A percentile compares a stretch with the other conserved stretches of the same genome.
These are phyloP conservation scores for Aspergillus cristatus DNA, from an alignment of 495 filamentous ascomycete species.

Conservation along the genomic window DNA sequence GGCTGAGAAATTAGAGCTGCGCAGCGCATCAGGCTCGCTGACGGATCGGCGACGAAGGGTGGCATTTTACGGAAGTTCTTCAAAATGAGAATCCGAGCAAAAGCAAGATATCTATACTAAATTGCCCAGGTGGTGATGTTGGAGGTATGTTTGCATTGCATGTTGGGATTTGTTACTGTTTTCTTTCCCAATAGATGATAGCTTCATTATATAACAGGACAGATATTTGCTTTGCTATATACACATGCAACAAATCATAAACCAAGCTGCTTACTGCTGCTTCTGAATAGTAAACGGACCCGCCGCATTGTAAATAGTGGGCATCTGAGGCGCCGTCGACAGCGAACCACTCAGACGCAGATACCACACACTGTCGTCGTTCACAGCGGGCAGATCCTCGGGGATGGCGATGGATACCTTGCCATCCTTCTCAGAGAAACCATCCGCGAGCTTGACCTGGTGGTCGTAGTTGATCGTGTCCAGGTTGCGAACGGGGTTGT, in stretches of 20 bases:
- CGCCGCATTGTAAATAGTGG: background rate
- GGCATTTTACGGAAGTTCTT: no score
- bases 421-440: slow-evolving; percentile 13
- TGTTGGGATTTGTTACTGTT: background rate
- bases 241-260: no score
- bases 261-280: no score
- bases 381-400: slow-evolving; percentile 17
- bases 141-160: no score
- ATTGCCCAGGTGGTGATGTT: no score
- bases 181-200: background rate
- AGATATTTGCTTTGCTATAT: no score
- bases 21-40: no score
- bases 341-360: slow-evolving; percentile 19
- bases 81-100: no score
- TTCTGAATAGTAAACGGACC: background rate
- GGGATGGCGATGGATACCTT: slow-evolving; percentile 22
- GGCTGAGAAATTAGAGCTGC: no score
- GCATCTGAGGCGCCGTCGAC: slow-evolving; percentile 20
- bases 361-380: slow-evolving; percentile 27
- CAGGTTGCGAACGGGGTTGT: slow-evolving; percentile 24
- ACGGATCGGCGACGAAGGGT: no score
- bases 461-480: slow-evolving; percentile 16
- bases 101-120: no score
- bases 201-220: no score
- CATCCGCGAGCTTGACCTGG: slow-evolving; percentile 14